These are phyloP conservation scores for Pestalotiopsis sp. DNA, from an alignment of 2,329 filamentous ascomycete genomes.

Conservation along the genomic window DNA sequence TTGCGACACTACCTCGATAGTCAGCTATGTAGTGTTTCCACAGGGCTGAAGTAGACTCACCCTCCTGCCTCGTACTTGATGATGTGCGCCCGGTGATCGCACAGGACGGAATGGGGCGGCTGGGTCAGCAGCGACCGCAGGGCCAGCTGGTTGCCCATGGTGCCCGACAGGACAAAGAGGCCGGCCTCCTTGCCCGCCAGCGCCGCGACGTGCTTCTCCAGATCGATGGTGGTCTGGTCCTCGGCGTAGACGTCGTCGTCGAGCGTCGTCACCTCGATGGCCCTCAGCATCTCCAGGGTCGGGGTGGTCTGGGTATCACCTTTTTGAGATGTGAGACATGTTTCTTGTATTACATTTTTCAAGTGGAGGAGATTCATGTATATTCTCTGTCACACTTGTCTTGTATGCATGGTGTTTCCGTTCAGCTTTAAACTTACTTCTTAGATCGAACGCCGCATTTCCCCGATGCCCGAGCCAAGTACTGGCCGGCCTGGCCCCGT, in stretches of 20 bases:
- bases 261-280: conserved; percentile 69
- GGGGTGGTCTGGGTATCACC: conserved; percentile 72
- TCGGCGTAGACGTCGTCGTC: conserved; percentile 78
- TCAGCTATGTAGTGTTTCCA: background rate
- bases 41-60: conserved; percentile 16
- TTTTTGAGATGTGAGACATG: conserved; percentile 26
- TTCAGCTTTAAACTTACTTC: conserved; percentile 25
- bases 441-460: conserved; percentile 32
- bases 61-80: conserved; percentile 59
- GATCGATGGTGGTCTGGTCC: conserved; percentile 68
- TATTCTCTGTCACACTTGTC: no score
- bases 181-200: conserved; percentile 68
- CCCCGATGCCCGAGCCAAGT: conserved; percentile 33
- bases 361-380: background rate
- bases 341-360: background rate
- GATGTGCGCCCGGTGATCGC: conserved; percentile 71
- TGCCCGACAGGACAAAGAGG: conserved; percentile 75
- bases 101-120: conserved; percentile 72
- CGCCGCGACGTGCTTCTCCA: conserved; percentile 67
- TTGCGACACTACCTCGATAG: conserved; percentile 46
- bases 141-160: conserved; percentile 81
- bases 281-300: conserved; percentile 69
- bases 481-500: conserved; percentile 13
- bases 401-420: background rate
- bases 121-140: conserved; percentile 70